Base-by-base conservation (phyloP, 2,329 filamentous ascomycete genomes). In the Lasiodiplodia citricola region DNA sequence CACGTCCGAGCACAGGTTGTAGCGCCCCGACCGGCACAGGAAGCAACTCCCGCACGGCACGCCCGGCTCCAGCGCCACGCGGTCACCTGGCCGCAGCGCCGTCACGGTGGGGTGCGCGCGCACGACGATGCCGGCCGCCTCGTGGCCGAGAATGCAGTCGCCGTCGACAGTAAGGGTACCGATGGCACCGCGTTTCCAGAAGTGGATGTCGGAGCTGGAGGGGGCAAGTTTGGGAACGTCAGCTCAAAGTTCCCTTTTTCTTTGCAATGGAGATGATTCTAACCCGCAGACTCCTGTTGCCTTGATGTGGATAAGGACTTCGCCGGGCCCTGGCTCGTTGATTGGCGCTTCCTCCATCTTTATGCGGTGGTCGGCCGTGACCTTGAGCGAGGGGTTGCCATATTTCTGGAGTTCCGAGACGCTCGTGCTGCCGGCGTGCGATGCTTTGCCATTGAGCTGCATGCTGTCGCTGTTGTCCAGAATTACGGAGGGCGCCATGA, bases 31-130 rank as follows among this genome's bases (percentile, higher is more conserved):
- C 62, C 78, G 77, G 74, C 89, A 91, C 21, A 88, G 81, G 72
- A 87, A 88, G 74, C 89, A 91, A 41, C 80, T 76, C 13, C 83
- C 83, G 73, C 90, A 92, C 0, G 90, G 87, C 0, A 90, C 87
- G 23, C 89, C 88, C 0, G 89, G 88, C 73, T 92, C 90, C 18
- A 92, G 79, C 3, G 90, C 89, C 11, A 92, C 88, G 64, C 88
- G 82, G 73, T 92, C 90, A 13, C 88, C 81, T 16, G 83, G 81
- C 71, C 84, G 82, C 14, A 90, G 73, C 68, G 83, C 76, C 11
- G 78, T 80, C 16, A 90, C 87, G 28, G 82, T 86, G 63, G 86
- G 80, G 21, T 88, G 87, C 70, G 84, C 84, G 74, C 85, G 80
- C 25, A 91, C 72, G 18, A 91, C 87, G 5, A 89, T 75, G 5